A percentile compares a stretch with the other conserved stretches of the same genome.
Evolutionary conservation across 306 rosid genomes (phyloP).

Genomic region (Sicyos baderoa): DNA sequence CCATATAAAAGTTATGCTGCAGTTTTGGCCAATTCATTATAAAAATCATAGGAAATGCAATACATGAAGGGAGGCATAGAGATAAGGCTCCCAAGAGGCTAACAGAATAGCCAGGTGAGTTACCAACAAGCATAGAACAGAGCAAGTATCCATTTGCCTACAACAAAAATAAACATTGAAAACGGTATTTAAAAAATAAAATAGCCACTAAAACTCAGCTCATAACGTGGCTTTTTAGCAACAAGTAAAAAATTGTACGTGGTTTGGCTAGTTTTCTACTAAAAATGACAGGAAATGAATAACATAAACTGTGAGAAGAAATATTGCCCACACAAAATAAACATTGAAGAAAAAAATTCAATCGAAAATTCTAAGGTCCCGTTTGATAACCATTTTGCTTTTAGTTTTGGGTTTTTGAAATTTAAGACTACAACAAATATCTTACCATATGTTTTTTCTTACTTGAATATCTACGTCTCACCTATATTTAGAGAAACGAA

Average conservation of each 20-base stretch:
- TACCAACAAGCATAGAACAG: no score
- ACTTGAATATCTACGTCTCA: no score
- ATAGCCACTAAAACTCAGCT: neutral
- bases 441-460: no score
- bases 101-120: no score
- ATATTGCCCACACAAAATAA: neutral
- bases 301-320: neutral
- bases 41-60: neutral
- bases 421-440: no score
- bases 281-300: neutral
- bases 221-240: neutral
- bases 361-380: neutral
- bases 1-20: neutral
- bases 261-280: neutral
- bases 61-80: no score
- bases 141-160: no score
- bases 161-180: slow-evolving; percentile 2
- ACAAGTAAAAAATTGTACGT: neutral
- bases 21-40: neutral
- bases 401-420: no score
- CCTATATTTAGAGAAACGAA: no score
- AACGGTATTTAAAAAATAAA: neutral
- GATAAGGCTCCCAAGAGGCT: no score
- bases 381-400: no score
- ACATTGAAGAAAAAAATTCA: neutral